Conservation (phyloP, 495 filamentous ascomycete species). For the Lepidopterella palustris region DNA sequence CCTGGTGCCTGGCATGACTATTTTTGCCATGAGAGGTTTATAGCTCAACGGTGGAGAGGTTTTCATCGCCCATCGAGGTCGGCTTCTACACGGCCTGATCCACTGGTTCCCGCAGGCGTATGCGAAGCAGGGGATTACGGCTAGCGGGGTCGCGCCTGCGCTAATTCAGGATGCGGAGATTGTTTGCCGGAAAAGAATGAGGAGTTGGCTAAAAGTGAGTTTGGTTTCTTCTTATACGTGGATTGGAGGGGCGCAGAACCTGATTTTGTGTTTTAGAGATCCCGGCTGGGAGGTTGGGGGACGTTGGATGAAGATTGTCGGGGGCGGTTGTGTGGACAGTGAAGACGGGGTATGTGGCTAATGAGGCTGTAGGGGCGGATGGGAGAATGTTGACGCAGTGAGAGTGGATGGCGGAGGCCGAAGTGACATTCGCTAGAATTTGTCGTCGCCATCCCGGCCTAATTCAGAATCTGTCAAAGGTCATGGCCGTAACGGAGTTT, state of each 20-base stretch:
- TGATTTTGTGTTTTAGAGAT: conserved; percentile 22
- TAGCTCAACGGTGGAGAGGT: no score
- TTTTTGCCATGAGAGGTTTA: no score
- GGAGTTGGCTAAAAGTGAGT: conserved; percentile 28
- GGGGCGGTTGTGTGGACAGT: conserved; percentile 37
- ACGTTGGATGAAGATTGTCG: conserved; percentile 33
- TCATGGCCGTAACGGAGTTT: no score
- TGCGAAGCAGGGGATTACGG: conserved; percentile 33
- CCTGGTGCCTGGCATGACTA: no score
- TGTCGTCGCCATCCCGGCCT: no score
- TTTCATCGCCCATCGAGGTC: no score
- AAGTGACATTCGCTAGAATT: no score
- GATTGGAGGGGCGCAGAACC: neutral
- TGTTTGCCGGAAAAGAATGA: conserved; percentile 26
- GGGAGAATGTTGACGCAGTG: conserved; percentile 32
- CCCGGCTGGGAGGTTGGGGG: conserved; percentile 31
- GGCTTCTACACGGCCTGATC: conserved; percentile 34
- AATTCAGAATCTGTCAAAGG: no score
- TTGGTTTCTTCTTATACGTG: neutral
- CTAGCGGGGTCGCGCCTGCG: conserved; percentile 37
- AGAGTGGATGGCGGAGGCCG: neutral
- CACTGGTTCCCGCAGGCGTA: conserved; percentile 33
- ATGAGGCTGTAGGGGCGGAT: conserved; percentile 35
- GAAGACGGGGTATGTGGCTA: conserved; percentile 32
- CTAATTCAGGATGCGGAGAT: conserved; percentile 33